A percentile compares a stretch with the other conserved stretches of the same genome.
phyloP scores from a whole-genome alignment of 169 alveolate genomes.

The Plasmodium cynomolgi region DNA sequence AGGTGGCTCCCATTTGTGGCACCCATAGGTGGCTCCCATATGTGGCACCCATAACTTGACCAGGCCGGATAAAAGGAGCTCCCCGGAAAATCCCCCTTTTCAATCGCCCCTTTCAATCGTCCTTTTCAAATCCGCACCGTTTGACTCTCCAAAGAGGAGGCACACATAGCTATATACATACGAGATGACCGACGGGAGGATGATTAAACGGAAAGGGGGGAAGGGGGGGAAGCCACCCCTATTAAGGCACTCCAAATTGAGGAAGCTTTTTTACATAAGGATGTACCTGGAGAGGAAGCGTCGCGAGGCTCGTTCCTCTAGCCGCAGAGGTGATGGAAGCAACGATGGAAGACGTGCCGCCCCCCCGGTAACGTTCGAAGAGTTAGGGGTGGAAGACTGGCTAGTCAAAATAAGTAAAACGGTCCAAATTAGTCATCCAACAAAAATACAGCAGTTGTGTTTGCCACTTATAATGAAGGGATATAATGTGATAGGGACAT shows the following conservation, averaged over 20 bases:
- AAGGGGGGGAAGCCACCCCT: not conserved
- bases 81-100: too few relatives aligned
- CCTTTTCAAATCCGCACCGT: not conserved
- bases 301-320: not conserved
- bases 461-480: constrained; percentile 93
- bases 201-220: not conserved
- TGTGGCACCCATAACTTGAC: not conserved
- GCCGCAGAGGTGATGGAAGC: not conserved
- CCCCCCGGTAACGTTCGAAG: constrained; percentile 74
- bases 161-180: not conserved
- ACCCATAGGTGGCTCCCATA: not conserved
- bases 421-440: constrained; percentile 88
- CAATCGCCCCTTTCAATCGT: too few relatives aligned
- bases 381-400: constrained; percentile 84
- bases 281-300: constrained; percentile 5
- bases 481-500: constrained; percentile 92
- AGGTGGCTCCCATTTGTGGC: not conserved
- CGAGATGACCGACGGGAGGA: not conserved
- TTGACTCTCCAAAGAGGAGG: not conserved
- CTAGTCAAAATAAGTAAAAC: constrained; percentile 77
- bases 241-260: not conserved
- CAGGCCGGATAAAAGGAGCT: not conserved
- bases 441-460: constrained; percentile 91
- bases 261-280: constrained; percentile 14
- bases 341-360: not conserved